Percentiles rank a stretch among this genome's conserved stretches.
phyloP scores from a whole-genome alignment of 2,329 filamentous ascomycete genomes.

The Ceratocystis variospora region DNA sequence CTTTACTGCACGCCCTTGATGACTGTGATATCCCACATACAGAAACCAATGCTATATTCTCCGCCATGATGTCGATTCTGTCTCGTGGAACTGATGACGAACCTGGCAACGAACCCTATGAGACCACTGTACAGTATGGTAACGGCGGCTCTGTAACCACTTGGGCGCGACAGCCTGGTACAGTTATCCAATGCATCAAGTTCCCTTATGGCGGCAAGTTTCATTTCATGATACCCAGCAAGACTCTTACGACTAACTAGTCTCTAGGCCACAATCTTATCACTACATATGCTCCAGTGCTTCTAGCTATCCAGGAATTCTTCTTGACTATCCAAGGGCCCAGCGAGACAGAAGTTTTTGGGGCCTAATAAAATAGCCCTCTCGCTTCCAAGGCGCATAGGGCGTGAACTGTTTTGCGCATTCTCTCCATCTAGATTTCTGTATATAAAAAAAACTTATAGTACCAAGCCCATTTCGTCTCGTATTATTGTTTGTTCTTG shows the following conservation, averaged over 20 bases:
- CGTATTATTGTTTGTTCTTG: not conserved
- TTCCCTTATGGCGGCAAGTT: conserved; percentile 41
- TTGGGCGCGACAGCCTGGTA: conserved; percentile 32
- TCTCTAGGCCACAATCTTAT: conserved; percentile 53
- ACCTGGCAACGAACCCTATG: conserved; percentile 32
- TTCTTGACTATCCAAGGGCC: conserved; percentile 33
- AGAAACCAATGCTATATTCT: conserved; percentile 52
- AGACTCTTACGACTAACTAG: not conserved
- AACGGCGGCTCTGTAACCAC: conserved; percentile 36
- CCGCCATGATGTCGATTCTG: conserved; percentile 41
- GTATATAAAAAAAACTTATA: not conserved
- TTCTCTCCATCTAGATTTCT: not conserved
- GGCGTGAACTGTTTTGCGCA: not conserved
- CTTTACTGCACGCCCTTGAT: conserved; percentile 65
- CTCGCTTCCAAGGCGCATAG: not conserved
- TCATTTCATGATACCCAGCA: not conserved
- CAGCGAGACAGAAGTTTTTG: not conserved
- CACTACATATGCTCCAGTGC: conserved; percentile 49
- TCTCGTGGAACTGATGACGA: conserved; percentile 23
- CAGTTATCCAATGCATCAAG: conserved; percentile 40
- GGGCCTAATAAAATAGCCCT: not conserved
- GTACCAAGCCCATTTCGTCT: not conserved
- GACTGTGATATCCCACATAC: conserved; percentile 70
- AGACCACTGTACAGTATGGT: conserved; percentile 32
- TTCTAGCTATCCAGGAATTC: conserved; percentile 49